phyloP scores from a whole-genome alignment of 2,329 filamentous ascomycete genomes.

The Taxawa tesnikishii region DNA sequence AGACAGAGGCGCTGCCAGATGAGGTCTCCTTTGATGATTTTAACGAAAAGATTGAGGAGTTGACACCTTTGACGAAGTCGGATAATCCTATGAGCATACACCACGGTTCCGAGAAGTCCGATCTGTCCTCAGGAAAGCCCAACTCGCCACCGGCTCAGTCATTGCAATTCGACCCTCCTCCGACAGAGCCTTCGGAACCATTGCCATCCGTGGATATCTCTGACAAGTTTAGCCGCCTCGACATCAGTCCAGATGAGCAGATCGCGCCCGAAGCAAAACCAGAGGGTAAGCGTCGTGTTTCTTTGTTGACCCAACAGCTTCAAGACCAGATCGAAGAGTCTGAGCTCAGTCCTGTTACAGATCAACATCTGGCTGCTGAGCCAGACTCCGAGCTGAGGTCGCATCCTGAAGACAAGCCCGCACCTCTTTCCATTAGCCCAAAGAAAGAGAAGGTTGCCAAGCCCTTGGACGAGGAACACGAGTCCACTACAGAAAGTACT shows the following conservation, averaged over 20 bases:
- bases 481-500: constrained; percentile 8
- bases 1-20: constrained; percentile 45
- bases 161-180: not conserved
- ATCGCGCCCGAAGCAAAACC: constrained; percentile 2
- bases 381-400: constrained; percentile 29
- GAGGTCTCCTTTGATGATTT: constrained; percentile 62
- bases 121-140: constrained; percentile 13
- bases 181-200: not conserved
- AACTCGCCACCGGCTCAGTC: too few relatives aligned
- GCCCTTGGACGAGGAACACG: constrained; percentile 7
- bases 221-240: constrained; percentile 2
- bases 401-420: constrained; percentile 56
- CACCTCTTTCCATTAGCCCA: constrained; percentile 44
- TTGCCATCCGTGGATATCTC: not conserved
- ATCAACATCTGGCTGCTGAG: constrained; percentile 13
- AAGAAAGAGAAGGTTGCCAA: constrained; percentile 3
- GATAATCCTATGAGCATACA: constrained; percentile 5
- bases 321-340: constrained; percentile 12
- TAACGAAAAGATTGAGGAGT: constrained; percentile 37
- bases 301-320: constrained; percentile 30
- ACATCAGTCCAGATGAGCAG: constrained; percentile 4
- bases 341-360: constrained; percentile 15
- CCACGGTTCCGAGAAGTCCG: constrained; percentile 39
- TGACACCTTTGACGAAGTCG: constrained; percentile 9
- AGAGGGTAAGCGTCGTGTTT: constrained; percentile 20